These are phyloP conservation scores for Zasmidium cellare DNA, from an alignment of 2,329 filamentous ascomycete genomes.

Conservation along the genomic window DNA sequence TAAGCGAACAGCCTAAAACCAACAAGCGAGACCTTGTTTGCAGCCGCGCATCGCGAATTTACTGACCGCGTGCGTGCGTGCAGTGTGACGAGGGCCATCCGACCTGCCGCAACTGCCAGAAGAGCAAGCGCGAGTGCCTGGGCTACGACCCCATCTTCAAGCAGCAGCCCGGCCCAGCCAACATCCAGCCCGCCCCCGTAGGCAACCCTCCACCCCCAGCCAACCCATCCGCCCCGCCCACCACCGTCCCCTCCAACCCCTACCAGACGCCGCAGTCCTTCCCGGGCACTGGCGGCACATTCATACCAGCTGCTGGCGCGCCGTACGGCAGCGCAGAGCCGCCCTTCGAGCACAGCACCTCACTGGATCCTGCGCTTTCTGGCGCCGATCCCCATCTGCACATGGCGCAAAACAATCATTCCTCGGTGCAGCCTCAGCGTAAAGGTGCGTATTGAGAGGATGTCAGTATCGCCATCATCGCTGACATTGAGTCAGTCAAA, in stretches of 20 bases:
- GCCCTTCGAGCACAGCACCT: slow-evolving; percentile 53
- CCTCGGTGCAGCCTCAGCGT: slow-evolving; percentile 28
- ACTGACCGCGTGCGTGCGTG: slow-evolving; percentile 19
- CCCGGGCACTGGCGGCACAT: slow-evolving; percentile 17
- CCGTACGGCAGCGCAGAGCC: slow-evolving; percentile 3
- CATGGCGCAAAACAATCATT: slow-evolving; percentile 27
- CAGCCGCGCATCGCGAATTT: neutral
- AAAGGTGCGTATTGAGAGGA: slow-evolving; percentile 25
- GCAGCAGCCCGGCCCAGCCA: slow-evolving; percentile 66
- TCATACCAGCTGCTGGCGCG: slow-evolving; percentile 12
- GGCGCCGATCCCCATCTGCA: slow-evolving; percentile 28
- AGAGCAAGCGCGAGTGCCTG: slow-evolving; percentile 82
- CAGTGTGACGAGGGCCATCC: slow-evolving; percentile 97
- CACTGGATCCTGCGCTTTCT: slow-evolving; percentile 68
- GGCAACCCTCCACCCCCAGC: slow-evolving; percentile 24
- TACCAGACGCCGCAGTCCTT: slow-evolving; percentile 16
- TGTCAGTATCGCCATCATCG: neutral
- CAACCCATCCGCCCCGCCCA: slow-evolving; percentile 2
- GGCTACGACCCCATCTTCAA: slow-evolving; percentile 89
- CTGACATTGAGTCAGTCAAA: slow-evolving; percentile 35
- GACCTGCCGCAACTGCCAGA: slow-evolving; percentile 84
- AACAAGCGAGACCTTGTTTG: neutral
- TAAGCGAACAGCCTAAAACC: neutral
- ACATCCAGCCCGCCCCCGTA: slow-evolving; percentile 67
- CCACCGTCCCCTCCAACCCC: slow-evolving; percentile 16